phyloP scores from a whole-genome alignment of 73 alveolate species.

The Symbiodinium pilosum region DNA sequence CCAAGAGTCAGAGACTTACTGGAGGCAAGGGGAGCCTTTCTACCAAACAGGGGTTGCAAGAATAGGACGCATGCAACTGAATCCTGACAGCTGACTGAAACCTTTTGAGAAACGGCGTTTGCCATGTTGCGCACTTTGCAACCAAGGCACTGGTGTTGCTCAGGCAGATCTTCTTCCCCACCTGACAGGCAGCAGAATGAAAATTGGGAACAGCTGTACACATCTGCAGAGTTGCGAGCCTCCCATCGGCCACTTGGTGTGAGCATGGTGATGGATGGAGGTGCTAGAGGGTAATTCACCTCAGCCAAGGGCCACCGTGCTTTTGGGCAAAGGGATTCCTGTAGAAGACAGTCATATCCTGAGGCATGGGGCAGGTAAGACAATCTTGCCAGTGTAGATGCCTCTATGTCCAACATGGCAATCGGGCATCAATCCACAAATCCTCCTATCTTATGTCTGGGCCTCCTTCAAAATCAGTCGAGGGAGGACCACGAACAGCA shows the following conservation, averaged over 20 bases:
- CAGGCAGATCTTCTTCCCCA: constrained; percentile 83
- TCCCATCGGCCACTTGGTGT: constrained; percentile 99
- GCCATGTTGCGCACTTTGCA: not conserved
- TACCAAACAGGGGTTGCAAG: too few species aligned
- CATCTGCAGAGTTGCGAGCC: constrained; percentile 36
- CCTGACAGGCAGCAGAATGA: not conserved
- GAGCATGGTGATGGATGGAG: constrained; percentile 98
- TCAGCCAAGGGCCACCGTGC: constrained; percentile 33
- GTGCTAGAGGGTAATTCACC: constrained; percentile 98
- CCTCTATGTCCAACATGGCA: constrained; percentile 39
- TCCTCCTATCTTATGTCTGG: not conserved
- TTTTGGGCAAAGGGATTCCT: not conserved
- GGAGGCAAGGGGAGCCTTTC: not conserved
- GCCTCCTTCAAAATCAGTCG: constrained; percentile 98
- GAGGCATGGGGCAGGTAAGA: constrained; percentile 21
- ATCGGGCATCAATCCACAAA: not conserved
- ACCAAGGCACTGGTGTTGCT: constrained; percentile 83
- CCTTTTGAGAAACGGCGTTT: too few species aligned
- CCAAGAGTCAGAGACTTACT: not conserved
- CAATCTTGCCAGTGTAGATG: constrained; percentile 97
- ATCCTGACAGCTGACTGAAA: too few species aligned
- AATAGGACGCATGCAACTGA: too few species aligned
- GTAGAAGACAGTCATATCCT: not conserved
- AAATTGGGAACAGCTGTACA: not conserved
- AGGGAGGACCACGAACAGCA: constrained; percentile 98